Percentiles rank a stretch among this genome's conserved stretches.
Conservation (phyloP, 2,329 filamentous ascomycete genomes). For the Talaromyces sp. region DNA sequence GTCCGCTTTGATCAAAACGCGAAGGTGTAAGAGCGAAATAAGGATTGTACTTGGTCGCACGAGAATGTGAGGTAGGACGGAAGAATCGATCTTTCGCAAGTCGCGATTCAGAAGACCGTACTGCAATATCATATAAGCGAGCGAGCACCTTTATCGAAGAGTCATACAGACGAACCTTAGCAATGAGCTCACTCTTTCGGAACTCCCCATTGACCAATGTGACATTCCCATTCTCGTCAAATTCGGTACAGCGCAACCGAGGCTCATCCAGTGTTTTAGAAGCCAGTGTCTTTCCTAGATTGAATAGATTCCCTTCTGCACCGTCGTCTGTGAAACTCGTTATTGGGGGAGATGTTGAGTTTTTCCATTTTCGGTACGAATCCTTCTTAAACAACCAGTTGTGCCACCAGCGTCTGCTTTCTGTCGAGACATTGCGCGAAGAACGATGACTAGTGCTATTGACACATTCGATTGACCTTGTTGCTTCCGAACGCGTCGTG, state of each 20-base stretch:
- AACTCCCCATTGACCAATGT: slow-evolving; percentile 93
- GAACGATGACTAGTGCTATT: slow-evolving; percentile 18
- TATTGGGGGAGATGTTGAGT: slow-evolving; percentile 48
- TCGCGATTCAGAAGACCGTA: slow-evolving; percentile 92
- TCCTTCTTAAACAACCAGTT: slow-evolving; percentile 24
- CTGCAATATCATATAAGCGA: slow-evolving; percentile 43
- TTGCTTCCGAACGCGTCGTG: background rate
- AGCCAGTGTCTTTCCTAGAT: slow-evolving; percentile 64
- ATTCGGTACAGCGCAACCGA: slow-evolving; percentile 86
- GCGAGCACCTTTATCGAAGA: slow-evolving; percentile 14
- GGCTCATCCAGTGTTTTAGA: slow-evolving; percentile 79
- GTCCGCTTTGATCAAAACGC: slow-evolving; percentile 91
- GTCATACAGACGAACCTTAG: slow-evolving; percentile 61
- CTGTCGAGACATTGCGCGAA: slow-evolving; percentile 30
- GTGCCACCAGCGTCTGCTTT: slow-evolving; percentile 31
- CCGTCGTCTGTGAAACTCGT: slow-evolving; percentile 57
- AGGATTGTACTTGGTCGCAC: slow-evolving; percentile 90
- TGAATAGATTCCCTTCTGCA: slow-evolving; percentile 61
- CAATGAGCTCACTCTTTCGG: slow-evolving; percentile 95
- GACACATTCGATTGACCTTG: background rate
- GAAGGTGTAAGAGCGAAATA: slow-evolving; percentile 92
- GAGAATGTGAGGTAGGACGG: slow-evolving; percentile 89
- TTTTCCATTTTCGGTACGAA: slow-evolving; percentile 13
- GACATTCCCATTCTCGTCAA: slow-evolving; percentile 87
- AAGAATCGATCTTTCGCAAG: slow-evolving; percentile 95